Percentiles rank a stretch among this genome's conserved stretches.
Evolutionary conservation across 1,139 yeast species (phyloP).

Genomic region (Kodamaea suecica): DNA sequence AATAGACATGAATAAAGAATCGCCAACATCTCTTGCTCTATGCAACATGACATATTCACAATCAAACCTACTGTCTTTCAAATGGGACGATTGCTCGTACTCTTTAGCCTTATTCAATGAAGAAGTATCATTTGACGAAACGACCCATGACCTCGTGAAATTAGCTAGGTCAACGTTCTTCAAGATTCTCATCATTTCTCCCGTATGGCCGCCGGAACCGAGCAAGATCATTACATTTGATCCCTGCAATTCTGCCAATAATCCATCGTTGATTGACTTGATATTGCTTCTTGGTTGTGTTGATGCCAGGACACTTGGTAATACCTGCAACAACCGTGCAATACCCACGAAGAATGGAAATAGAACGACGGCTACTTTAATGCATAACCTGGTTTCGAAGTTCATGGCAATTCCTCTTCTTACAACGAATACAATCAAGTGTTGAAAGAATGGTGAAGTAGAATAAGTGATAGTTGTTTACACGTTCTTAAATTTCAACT

Average conservation of each 20-base stretch:
- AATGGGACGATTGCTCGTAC: slow-evolving; percentile 30
- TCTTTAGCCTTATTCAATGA: slow-evolving; percentile 51
- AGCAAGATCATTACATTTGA: slow-evolving; percentile 51
- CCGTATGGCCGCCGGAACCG: slow-evolving; percentile 94
- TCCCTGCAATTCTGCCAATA: slow-evolving; percentile 17
- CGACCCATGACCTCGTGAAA: slow-evolving; percentile 43
- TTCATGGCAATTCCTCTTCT: too few species aligned
- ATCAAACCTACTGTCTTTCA: slow-evolving; percentile 14
- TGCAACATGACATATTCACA: slow-evolving; percentile 42
- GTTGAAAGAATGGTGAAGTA: too few species aligned
- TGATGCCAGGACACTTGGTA: slow-evolving; percentile 24
- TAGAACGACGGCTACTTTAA: slow-evolving; percentile 21
- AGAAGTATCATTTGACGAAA: slow-evolving; percentile 56
- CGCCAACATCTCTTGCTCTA: slow-evolving; percentile 80
- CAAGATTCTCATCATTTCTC: slow-evolving; percentile 80
- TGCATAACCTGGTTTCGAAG: slow-evolving; percentile 23
- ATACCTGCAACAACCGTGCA: slow-evolving; percentile 26
- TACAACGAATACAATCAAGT: too few species aligned
- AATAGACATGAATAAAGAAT: slow-evolving; percentile 51
- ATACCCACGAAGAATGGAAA: slow-evolving; percentile 25
- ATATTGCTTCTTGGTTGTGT: background rate
- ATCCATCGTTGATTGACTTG: slow-evolving; percentile 4
- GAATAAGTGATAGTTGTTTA: background rate
- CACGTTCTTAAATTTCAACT: background rate
- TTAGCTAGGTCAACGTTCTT: slow-evolving; percentile 27